These are phyloP conservation scores for Lomentospora prolificans DNA, from an alignment of 2,329 filamentous ascomycete genomes.

Conservation along the genomic window DNA sequence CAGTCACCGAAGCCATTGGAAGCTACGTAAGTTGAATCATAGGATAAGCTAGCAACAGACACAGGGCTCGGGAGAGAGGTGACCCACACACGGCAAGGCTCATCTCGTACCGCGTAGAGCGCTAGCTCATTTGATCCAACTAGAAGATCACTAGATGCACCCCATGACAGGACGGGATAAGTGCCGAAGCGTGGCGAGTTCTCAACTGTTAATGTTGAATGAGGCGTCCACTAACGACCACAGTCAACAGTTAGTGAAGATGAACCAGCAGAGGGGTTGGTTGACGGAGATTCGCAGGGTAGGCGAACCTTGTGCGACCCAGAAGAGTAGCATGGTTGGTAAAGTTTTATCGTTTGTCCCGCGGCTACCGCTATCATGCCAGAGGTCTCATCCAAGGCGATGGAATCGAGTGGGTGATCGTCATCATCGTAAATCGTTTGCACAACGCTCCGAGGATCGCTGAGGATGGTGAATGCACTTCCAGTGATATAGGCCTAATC, in stretches of 20 bases:
- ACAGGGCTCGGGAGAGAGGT: constrained; percentile 62
- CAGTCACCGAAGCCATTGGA: constrained; percentile 70
- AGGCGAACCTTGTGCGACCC: background rate
- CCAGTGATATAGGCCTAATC: constrained; percentile 78
- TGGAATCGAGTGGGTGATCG: constrained; percentile 55
- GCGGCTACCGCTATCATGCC: constrained; percentile 79
- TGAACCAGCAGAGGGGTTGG: too few relatives aligned
- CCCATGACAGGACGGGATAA: constrained; percentile 64
- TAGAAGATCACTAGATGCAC: constrained; percentile 72
- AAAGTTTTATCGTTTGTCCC: constrained; percentile 58
- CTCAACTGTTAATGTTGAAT: constrained; percentile 43
- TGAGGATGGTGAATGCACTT: constrained; percentile 75
- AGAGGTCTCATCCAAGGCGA: constrained; percentile 70
- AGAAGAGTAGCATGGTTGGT: constrained; percentile 53
- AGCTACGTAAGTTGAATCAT: constrained; percentile 79
- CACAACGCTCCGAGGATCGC: constrained; percentile 61
- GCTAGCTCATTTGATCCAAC: constrained; percentile 61
- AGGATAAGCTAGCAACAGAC: constrained; percentile 69
- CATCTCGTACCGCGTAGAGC: constrained; percentile 49
- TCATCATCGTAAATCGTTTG: constrained; percentile 91
- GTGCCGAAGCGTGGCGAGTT: constrained; percentile 28
- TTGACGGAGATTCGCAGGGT: background rate
- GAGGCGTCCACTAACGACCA: constrained; percentile 49
- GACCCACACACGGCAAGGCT: constrained; percentile 58
- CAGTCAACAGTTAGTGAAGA: background rate